Evolutionary conservation across 2,329 filamentous ascomycete species (phyloP).

Genomic region (Fusarium sp.): DNA sequence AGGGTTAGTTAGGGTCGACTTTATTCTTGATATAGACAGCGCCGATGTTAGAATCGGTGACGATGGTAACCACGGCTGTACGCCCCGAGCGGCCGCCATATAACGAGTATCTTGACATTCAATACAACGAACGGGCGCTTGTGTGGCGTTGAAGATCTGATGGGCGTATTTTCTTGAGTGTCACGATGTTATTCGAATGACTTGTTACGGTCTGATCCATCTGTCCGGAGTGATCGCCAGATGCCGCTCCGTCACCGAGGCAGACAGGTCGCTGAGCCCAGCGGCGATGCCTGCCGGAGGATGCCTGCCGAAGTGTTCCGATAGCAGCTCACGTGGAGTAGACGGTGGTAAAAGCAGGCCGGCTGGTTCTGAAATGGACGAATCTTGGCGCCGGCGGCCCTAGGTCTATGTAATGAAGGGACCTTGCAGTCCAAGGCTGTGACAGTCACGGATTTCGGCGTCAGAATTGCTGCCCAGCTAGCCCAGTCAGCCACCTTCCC

Average conservation of each 20-base stretch:
- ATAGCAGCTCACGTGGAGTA: constrained; percentile 28
- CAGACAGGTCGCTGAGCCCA: constrained; percentile 6
- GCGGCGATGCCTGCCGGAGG: constrained; percentile 15
- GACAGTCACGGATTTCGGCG: constrained; percentile 5
- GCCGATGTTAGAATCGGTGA: constrained; percentile 23
- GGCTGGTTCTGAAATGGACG: constrained; percentile 28
- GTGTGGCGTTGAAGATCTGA: constrained; percentile 23
- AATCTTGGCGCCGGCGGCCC: constrained; percentile 28
- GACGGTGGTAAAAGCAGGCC: constrained; percentile 27
- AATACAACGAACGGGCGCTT: constrained; percentile 1
- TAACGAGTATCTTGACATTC: constrained; percentile 6
- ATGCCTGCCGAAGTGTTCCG: constrained; percentile 31
- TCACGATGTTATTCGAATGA: constrained; percentile 20
- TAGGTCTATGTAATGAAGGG: constrained; percentile 8
- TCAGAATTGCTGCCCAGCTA: constrained; percentile 26
- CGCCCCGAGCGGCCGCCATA: constrained; percentile 30
- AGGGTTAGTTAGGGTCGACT: constrained; percentile 23
- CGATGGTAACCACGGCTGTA: constrained; percentile 30
- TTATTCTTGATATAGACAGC: constrained; percentile 34
- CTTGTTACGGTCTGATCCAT: constrained; percentile 22
- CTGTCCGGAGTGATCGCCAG: constrained; percentile 15
- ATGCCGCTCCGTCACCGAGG: constrained; percentile 16
- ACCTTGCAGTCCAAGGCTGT: constrained; percentile 4
- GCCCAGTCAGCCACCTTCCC: constrained; percentile 42
- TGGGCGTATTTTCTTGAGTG: constrained; percentile 7